Evolutionary conservation across 345 rosid genomes (phyloP).

Genomic region (Pistacia atlantica): DNA sequence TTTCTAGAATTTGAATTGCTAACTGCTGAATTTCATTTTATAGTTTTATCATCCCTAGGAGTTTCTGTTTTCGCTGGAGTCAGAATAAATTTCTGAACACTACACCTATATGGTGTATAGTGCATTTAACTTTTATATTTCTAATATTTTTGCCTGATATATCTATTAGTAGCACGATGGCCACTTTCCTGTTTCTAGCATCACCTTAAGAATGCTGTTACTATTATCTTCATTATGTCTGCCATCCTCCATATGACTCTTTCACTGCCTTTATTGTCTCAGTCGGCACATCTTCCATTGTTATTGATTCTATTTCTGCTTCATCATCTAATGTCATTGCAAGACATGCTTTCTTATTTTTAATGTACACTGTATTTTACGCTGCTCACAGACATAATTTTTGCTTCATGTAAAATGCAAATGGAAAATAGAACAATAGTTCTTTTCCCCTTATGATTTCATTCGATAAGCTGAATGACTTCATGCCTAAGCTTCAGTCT

Average conservation of each 20-base stretch:
- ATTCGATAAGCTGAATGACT: background rate
- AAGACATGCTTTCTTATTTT: background rate
- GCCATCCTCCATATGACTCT: background rate
- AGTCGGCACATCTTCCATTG: background rate
- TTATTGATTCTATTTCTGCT: background rate
- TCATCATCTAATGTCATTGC: background rate
- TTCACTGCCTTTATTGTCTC: background rate
- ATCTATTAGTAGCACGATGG: too few relatives aligned
- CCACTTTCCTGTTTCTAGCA: background rate
- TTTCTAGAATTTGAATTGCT: too few relatives aligned
- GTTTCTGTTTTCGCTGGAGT: too few relatives aligned
- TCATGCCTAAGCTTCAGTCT: constrained; percentile 3
- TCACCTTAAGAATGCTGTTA: background rate
- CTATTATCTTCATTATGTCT: background rate
- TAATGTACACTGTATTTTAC: background rate
- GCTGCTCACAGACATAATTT: background rate
- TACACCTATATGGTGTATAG: too few relatives aligned
- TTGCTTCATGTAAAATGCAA: background rate
- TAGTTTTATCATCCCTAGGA: too few relatives aligned
- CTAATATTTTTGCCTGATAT: too few relatives aligned
- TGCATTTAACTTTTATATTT: too few relatives aligned
- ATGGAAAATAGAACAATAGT: background rate
- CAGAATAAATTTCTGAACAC: too few relatives aligned
- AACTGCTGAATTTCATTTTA: too few relatives aligned
- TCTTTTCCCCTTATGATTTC: background rate